These are phyloP conservation scores for Ophiostoma sp. DNA, from an alignment of 2,329 filamentous ascomycete genomes.

Conservation along the genomic window DNA sequence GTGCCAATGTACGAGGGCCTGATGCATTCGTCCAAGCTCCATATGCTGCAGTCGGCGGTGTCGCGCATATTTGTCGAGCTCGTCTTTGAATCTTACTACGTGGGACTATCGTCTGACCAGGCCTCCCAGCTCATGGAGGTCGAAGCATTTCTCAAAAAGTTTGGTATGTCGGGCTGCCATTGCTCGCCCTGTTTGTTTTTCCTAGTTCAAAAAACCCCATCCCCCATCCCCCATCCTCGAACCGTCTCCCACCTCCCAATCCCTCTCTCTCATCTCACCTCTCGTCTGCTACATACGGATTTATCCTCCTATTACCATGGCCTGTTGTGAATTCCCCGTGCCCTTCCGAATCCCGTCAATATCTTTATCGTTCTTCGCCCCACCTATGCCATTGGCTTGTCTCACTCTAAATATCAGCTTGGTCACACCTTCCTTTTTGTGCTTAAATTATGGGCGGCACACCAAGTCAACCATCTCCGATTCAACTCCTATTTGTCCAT, in stretches of 20 bases:
- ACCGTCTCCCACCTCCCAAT: background rate
- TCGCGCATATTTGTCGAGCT: conserved; percentile 55
- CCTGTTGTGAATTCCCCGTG: background rate
- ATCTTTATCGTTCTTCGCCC: background rate
- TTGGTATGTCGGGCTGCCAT: conserved; percentile 28
- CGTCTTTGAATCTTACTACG: conserved; percentile 59
- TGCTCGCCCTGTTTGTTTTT: background rate
- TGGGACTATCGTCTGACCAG: conserved; percentile 54
- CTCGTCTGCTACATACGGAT: background rate
- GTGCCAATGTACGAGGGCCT: conserved; percentile 56
- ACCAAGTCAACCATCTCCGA: background rate
- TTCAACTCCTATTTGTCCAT: background rate
- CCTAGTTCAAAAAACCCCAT: background rate
- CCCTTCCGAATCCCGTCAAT: background rate
- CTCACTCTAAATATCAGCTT: background rate
- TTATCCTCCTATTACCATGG: too few species aligned
- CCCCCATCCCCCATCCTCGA: background rate
- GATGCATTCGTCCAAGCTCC: conserved; percentile 51
- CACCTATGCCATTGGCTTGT: background rate
- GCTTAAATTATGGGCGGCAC: background rate
- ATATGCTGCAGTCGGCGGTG: conserved; percentile 58
- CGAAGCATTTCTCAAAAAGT: conserved; percentile 43
- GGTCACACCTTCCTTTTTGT: background rate
- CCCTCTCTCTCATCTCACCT: background rate
- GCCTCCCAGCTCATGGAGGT: conserved; percentile 46